Conservation (phyloP, 306 rosid genomes). For the Prunus fruticosa region DNA sequence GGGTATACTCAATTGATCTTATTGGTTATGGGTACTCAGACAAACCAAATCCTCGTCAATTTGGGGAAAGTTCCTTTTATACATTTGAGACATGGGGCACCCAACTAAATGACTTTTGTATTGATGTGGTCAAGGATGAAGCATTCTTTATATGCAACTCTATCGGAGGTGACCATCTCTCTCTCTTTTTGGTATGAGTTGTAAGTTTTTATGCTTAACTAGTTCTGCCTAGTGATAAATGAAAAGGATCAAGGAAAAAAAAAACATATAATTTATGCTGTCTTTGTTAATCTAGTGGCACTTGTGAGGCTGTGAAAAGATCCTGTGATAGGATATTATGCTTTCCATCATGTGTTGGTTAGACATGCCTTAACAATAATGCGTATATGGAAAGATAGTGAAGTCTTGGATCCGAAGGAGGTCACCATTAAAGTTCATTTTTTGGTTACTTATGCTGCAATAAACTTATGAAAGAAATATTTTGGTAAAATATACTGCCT, state of each 20-base stretch:
- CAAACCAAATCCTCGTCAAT: conserved; percentile 79
- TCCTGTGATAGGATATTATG: no score
- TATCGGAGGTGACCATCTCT: conserved; percentile 67
- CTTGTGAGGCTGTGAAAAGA: neutral
- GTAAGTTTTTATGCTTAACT: neutral
- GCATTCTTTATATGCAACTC: conserved; percentile 94
- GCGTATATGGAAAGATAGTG: no score
- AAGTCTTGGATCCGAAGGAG: no score
- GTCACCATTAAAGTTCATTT: no score
- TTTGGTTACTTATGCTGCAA: no score
- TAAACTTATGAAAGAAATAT: no score
- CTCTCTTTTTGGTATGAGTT: neutral
- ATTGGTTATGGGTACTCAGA: conserved; percentile 97
- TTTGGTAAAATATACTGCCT: no score
- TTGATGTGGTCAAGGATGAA: conserved; percentile 63
- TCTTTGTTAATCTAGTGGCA: neutral
- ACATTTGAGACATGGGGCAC: conserved; percentile 94
- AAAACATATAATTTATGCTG: no score
- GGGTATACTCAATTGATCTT: conserved; percentile 87
- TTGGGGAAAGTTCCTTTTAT: conserved; percentile 59
- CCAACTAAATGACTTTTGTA: conserved; percentile 76
- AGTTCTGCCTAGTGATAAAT: no score
- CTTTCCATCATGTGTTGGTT: no score
- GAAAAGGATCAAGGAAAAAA: no score
- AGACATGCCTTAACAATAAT: no score